A percentile compares a stretch with the other conserved stretches of the same genome.
Evolutionary conservation across 2,329 filamentous ascomycete species (phyloP).

Genomic region (Pseudogymnoascus sp.): DNA sequence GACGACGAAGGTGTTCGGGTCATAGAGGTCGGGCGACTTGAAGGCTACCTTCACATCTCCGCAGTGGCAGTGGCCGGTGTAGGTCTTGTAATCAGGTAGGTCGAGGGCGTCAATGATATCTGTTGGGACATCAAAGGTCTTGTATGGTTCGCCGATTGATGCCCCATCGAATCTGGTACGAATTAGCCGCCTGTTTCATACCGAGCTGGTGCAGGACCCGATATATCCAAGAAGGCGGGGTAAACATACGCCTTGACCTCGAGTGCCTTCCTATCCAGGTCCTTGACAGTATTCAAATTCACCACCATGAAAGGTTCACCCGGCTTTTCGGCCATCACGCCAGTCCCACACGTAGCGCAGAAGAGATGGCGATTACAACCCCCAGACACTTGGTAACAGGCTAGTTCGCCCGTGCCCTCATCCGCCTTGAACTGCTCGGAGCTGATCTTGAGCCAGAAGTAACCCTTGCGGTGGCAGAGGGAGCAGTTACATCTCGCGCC

Average conservation of each 20-base stretch:
- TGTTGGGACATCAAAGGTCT: neutral
- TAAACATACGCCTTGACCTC: neutral
- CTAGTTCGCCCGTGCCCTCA: neutral
- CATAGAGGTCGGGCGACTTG: neutral
- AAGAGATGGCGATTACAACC: neutral
- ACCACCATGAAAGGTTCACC: neutral
- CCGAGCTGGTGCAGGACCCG: neutral
- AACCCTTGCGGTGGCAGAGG: constrained; percentile 6
- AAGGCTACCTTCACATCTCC: neutral
- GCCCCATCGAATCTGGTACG: neutral
- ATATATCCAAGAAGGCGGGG: neutral
- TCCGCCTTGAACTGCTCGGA: neutral
- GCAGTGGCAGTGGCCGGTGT: constrained; percentile 8
- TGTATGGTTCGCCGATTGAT: neutral
- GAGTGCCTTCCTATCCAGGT: neutral
- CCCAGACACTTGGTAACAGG: neutral
- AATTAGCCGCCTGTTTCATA: neutral
- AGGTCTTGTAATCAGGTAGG: neutral
- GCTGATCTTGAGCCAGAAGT: neutral
- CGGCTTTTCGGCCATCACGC: neutral
- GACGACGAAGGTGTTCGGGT: neutral
- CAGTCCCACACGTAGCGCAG: constrained; percentile 1
- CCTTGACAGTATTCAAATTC: neutral
- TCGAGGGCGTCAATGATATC: neutral
- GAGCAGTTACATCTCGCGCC: neutral